Evolutionary conservation across 441 rosid species (phyloP).

Genomic region (Aquilaria agallochum): DNA sequence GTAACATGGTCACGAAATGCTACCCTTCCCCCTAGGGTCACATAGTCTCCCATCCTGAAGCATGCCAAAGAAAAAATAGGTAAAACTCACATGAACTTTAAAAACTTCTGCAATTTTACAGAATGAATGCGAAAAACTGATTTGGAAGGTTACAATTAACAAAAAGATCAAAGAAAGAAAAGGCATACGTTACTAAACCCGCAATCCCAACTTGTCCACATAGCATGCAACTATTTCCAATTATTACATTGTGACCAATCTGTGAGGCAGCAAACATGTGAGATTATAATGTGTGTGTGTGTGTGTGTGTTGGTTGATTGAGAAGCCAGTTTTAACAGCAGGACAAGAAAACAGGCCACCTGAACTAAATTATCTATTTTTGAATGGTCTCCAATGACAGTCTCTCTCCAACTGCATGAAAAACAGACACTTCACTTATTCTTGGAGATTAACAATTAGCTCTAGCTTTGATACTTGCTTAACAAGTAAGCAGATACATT

Average conservation of each 20-base stretch:
- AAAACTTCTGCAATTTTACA: constrained; percentile 4
- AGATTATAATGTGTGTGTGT: constrained; percentile 2
- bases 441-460: constrained; percentile 9
- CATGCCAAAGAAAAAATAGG: constrained; percentile 6
- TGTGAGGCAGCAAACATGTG: constrained; percentile 20
- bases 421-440: constrained; percentile 14
- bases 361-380: constrained; percentile 84
- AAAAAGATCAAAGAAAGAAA: neutral
- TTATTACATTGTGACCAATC: constrained; percentile 75
- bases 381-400: constrained; percentile 57
- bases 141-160: neutral
- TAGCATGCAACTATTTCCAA: constrained; percentile 68
- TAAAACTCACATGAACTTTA: neutral
- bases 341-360: constrained; percentile 24
- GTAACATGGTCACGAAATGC: constrained; percentile 71
- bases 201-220: constrained; percentile 87
- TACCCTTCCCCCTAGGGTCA: constrained; percentile 63
- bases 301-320: too few species aligned
- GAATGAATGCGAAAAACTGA: neutral
- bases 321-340: neutral
- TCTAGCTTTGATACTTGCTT: neutral
- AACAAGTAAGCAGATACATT: neutral
- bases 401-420: constrained; percentile 75
- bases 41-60: constrained; percentile 58
- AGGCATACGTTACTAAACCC: constrained; percentile 66